phyloP scores from a whole-genome alignment of 805 yeast species.

The Lipomyces spencermartinsiae region DNA sequence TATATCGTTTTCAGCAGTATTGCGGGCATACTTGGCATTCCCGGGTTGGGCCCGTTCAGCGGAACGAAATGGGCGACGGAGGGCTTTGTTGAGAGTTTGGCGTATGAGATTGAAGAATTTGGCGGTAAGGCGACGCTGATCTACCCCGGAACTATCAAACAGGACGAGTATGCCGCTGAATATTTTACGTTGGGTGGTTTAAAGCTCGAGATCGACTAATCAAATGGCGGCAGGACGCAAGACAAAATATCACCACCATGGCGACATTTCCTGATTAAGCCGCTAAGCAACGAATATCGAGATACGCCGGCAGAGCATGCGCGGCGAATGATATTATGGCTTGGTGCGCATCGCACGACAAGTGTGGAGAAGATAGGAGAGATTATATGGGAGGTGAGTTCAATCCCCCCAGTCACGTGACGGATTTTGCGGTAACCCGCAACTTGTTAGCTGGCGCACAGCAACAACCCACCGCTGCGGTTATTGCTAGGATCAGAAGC shows the following conservation, averaged over 20 bases:
- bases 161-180: slow-evolving; percentile 19
- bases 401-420: slow-evolving; percentile 5
- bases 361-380: slow-evolving; percentile 40
- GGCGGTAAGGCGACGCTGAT: slow-evolving; percentile 34
- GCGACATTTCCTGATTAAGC: slow-evolving; percentile 40
- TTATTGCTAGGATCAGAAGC: slow-evolving; percentile 43
- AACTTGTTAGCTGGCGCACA: slow-evolving; percentile 25
- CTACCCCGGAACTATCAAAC: slow-evolving; percentile 33
- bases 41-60: slow-evolving; percentile 43
- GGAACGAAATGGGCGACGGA: slow-evolving; percentile 46
- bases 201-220: not conserved
- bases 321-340: slow-evolving; percentile 37
- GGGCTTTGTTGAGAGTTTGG: slow-evolving; percentile 44
- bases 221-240: not conserved
- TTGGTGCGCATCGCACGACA: slow-evolving; percentile 31
- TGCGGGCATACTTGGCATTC: slow-evolving; percentile 44
- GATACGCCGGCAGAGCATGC: slow-evolving; percentile 41
- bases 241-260: slow-evolving; percentile 36
- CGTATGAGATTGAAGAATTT: slow-evolving; percentile 41
- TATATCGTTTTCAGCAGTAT: slow-evolving; percentile 38
- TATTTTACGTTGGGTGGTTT: not conserved
- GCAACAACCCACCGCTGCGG: slow-evolving; percentile 43
- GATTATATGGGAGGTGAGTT: slow-evolving; percentile 41
- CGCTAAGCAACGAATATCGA: slow-evolving; percentile 32
- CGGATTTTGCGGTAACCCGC: not conserved